Base-by-base conservation (phyloP, 768 basidiomycete species). In the Kondoa subrosea region DNA sequence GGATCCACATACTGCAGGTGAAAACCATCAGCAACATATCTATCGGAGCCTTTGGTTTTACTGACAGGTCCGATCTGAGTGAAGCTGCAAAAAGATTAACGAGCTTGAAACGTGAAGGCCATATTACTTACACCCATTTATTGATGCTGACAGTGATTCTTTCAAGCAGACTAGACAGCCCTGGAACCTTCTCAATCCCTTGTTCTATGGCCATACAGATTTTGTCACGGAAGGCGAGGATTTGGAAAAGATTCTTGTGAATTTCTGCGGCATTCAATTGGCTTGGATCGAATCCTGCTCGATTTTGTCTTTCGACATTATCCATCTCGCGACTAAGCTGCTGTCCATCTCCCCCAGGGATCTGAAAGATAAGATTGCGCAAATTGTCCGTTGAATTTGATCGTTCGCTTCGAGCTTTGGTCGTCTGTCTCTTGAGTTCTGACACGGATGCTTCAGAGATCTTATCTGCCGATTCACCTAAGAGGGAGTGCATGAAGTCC, bases 191-290 rank as follows among this genome's bases (percentile, higher is more conserved):
- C 78, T 92, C 85, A 64, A 89, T 87, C 0, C 83, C 87, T 68
- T 80, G 83, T 73, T 83, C 81, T 60, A 93, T 88, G 77, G 84
- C 86, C 81, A 91, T 91, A 73, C 84, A 75, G 67, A 80, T 68
- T 3, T 84, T 84, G 77, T 93, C 91, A 63, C 89, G 81, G 78
- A 92, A 92, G 30, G 80, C 84, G 75, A 96, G 76, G 3, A 93
- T 84, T 77, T 89, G 84, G 89, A 90, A 92, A 26, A 92, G 78
- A 1, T 85, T 83, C 1, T 82, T 78, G 76, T 91, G 89, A 63
- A 93, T 72, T 76, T 96, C 89, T 77, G 92, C 88, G 2, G 91
- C 90, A 64, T 78, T 84, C 89, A 96, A 88, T 21, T 87, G 83
- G 69, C 85, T 83, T 0, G 91, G 87, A 65, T 79, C 75, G 16